Percentiles rank a stretch among this genome's conserved stretches.
These are phyloP conservation scores for Diaporthe aspalathi DNA, from an alignment of 2,329 filamentous ascomycete genomes.

Conservation along the genomic window DNA sequence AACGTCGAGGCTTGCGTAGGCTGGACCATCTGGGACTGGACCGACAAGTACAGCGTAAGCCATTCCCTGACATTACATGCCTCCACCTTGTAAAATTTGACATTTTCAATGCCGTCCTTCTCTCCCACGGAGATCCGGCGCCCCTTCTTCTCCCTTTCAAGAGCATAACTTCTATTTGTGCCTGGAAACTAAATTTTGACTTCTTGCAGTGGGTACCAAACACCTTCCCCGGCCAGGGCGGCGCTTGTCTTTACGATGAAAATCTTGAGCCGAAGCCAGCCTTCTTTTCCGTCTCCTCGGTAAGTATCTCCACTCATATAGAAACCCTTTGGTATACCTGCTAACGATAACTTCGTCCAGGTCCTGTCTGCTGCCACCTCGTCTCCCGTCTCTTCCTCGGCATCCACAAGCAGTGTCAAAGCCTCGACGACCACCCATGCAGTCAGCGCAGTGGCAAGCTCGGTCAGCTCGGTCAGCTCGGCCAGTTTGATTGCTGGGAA, in stretches of 20 bases:
- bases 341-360: neutral
- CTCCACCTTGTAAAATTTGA: neutral
- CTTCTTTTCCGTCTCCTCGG: conserved; percentile 47
- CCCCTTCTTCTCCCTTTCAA: too few species aligned
- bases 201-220: conserved; percentile 49
- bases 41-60: conserved; percentile 47
- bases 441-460: neutral
- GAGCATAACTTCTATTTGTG: neutral
- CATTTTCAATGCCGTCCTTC: too few species aligned
- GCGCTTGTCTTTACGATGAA: conserved; percentile 51
- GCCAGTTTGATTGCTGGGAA: neutral
- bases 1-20: conserved; percentile 52
- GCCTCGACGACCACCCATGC: neutral
- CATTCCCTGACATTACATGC: neutral
- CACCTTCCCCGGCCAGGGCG: conserved; percentile 51
- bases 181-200: neutral
- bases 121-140: neutral
- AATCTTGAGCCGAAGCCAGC: conserved; percentile 52
- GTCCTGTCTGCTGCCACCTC: conserved; percentile 7
- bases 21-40: conserved; percentile 56
- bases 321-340: neutral
- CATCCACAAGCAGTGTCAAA: neutral
- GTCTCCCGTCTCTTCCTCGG: neutral
- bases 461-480: neutral
- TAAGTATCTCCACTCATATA: neutral